Conservation (phyloP, 2,329 filamentous ascomycete genomes). For the Nigrospora oryzae region DNA sequence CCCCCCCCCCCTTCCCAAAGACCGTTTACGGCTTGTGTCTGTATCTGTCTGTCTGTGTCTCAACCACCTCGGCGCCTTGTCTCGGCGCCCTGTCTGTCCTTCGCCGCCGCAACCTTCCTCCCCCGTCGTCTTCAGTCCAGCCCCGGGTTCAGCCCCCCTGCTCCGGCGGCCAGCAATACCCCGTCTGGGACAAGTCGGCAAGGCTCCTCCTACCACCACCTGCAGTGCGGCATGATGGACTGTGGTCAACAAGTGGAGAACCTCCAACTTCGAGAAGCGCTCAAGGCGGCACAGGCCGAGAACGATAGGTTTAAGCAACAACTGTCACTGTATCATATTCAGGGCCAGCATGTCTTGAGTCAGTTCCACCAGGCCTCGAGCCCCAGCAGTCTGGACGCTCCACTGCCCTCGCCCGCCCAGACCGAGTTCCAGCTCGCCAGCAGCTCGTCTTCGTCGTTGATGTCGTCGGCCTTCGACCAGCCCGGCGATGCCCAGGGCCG, state of each 20-base stretch:
- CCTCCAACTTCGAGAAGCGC: conserved; percentile 9
- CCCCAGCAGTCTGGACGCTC: conserved; percentile 11
- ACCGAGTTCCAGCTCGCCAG: conserved; percentile 19
- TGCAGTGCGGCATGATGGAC: conserved; percentile 12
- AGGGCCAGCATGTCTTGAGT: conserved; percentile 14
- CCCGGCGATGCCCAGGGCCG: conserved; percentile 15
- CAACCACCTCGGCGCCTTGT: conserved; percentile 2
- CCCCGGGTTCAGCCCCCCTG: no score
- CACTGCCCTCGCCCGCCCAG: conserved; percentile 7
- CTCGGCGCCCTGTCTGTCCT: not conserved
- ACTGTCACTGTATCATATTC: conserved; percentile 16
- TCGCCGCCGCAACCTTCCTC: not conserved
- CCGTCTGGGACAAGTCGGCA: no score
- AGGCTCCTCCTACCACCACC: no score
- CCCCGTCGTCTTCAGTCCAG: no score
- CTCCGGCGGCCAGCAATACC: no score
- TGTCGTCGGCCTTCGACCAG: conserved; percentile 8
- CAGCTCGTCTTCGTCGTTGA: conserved; percentile 10
- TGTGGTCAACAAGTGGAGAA: conserved; percentile 11
- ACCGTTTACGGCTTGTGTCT: no score
- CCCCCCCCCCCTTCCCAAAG: no score
- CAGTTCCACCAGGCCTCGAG: conserved; percentile 14
- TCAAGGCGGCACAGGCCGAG: conserved; percentile 12
- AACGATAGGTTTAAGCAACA: conserved; percentile 14
- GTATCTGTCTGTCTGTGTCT: not conserved